Evolutionary conservation across 805 yeast species (phyloP).

Genomic region (Kluyveromyces starmeri): DNA sequence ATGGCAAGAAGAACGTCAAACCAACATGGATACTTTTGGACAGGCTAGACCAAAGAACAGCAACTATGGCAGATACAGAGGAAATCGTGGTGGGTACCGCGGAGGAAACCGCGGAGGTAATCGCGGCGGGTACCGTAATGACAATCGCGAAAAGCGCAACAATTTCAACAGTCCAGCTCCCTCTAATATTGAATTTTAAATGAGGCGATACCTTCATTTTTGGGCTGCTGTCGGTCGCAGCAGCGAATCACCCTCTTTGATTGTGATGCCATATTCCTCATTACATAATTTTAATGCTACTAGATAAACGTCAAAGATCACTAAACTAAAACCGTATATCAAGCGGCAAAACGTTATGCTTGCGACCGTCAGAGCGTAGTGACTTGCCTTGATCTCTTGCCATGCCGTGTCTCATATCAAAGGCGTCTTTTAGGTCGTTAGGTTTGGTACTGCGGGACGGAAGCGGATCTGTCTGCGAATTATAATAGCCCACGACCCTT

Average conservation of each 20-base stretch:
- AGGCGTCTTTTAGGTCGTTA: conserved; percentile 75
- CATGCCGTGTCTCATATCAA: conserved; percentile 69
- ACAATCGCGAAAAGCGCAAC: conserved; percentile 10
- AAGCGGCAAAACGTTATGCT: conserved; percentile 51
- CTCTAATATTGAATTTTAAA: neutral
- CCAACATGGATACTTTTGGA: conserved; percentile 81
- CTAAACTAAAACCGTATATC: conserved; percentile 45
- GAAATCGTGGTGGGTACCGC: conserved; percentile 32
- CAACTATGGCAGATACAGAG: conserved; percentile 41
- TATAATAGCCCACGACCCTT: conserved; percentile 85
- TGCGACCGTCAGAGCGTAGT: conserved; percentile 51
- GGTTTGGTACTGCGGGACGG: conserved; percentile 33
- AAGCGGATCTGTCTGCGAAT: conserved; percentile 40
- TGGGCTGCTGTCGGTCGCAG: too few species aligned
- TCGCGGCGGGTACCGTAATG: conserved; percentile 26
- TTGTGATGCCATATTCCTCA: too few species aligned
- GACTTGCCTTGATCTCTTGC: conserved; percentile 47
- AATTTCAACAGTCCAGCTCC: conserved; percentile 9
- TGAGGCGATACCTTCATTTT: too few species aligned
- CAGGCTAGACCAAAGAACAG: conserved; percentile 44
- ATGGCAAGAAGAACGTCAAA: conserved; percentile 63
- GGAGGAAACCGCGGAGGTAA: conserved; percentile 29
- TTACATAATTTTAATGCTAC: too few species aligned
- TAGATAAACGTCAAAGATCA: neutral
- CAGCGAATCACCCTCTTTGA: too few species aligned